These are phyloP conservation scores for Hymenochaete sp. DNA, from an alignment of 1,284 basidiomycete genomes.

Conservation along the genomic window DNA sequence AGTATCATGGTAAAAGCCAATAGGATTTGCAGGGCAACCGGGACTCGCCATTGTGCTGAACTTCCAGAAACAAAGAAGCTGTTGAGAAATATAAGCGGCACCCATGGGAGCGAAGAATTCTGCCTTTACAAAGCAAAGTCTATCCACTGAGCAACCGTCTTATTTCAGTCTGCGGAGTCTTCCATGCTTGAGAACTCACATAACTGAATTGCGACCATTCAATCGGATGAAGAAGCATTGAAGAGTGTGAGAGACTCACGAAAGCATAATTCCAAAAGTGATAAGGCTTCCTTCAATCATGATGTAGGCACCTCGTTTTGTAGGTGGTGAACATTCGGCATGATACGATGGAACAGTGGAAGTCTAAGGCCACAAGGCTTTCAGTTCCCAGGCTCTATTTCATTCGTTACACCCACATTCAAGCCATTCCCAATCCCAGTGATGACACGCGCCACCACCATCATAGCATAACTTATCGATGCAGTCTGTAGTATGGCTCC, in stretches of 20 bases:
- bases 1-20: conserved; percentile 54
- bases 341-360: conserved; percentile 58
- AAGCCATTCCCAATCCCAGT: conserved; percentile 63
- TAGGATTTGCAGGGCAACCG: conserved; percentile 58
- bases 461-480: conserved; percentile 44
- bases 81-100: conserved; percentile 5
- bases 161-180: no score
- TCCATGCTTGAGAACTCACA: neutral
- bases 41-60: conserved; percentile 59
- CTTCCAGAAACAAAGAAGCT: conserved; percentile 45
- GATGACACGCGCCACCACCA: conserved; percentile 53
- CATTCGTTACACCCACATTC: conserved; percentile 34
- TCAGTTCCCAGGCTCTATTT: neutral
- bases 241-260: conserved; percentile 28
- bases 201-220: neutral
- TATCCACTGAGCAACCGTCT: conserved; percentile 33
- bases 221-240: neutral
- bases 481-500: conserved; percentile 53
- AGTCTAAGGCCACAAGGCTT: conserved; percentile 33
- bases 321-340: conserved; percentile 56
- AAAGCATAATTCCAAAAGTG: conserved; percentile 62
- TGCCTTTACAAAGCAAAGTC: conserved; percentile 47
- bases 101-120: neutral
- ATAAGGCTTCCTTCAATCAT: conserved; percentile 65
- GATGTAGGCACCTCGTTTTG: conserved; percentile 54